phyloP scores from a whole-genome alignment of 176 grass and related monocot genomes.

The Typha latifolia region DNA sequence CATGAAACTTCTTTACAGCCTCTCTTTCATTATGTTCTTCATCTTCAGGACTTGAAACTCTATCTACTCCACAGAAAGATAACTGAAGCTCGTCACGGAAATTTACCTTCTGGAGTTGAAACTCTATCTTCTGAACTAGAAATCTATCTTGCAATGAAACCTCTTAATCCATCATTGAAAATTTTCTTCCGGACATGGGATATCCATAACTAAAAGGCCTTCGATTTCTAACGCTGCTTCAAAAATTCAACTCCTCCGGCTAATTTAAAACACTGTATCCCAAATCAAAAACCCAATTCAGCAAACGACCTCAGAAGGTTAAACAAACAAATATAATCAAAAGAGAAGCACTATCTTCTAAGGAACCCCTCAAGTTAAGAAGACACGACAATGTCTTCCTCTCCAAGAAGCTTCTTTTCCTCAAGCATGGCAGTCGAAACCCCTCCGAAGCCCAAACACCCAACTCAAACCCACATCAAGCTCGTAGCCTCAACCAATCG shows the following conservation, averaged over 20 bases:
- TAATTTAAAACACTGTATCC: neutral
- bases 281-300: neutral
- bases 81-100: no score
- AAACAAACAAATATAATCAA: no score
- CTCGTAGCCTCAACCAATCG: neutral
- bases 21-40: neutral
- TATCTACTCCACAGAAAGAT: no score
- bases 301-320: neutral
- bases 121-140: no score
- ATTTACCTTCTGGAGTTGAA: no score
- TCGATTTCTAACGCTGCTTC: neutral
- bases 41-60: no score
- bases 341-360: no score
- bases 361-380: neutral
- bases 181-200: neutral
- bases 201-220: neutral
- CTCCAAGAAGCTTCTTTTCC: neutral
- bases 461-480: neutral
- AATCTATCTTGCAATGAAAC: neutral
- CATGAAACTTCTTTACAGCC: neutral
- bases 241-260: neutral
- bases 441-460: neutral
- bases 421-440: neutral
- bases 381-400: neutral
- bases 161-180: neutral